A percentile compares a stretch with the other conserved stretches of the same genome.
Evolutionary conservation across 352 stramenopile species (phyloP).

Genomic region (Phytophthora cactorum): DNA sequence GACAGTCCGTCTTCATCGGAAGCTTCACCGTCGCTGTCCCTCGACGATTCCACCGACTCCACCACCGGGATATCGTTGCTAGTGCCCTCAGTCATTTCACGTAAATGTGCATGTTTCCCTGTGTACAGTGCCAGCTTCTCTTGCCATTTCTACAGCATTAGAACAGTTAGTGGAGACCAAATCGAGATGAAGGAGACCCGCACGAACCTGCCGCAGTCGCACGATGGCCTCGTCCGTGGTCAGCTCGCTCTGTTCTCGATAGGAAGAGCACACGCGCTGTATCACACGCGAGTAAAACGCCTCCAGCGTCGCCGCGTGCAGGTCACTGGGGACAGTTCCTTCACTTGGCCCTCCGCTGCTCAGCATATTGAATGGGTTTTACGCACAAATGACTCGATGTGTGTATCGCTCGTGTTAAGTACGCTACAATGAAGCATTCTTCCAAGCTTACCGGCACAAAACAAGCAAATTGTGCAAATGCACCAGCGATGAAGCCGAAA

Average conservation of each 20-base stretch:
- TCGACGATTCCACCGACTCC: background rate
- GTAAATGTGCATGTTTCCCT: conserved; percentile 7
- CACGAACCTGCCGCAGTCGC: conserved; percentile 38
- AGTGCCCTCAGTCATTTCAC: background rate
- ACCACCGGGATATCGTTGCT: conserved; percentile 4
- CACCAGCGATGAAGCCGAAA: background rate
- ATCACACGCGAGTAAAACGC: conserved; percentile 71
- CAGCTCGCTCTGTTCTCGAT: conserved; percentile 36
- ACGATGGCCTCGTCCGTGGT: conserved; percentile 17
- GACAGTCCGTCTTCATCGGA: conserved; percentile 12
- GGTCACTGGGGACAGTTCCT: background rate
- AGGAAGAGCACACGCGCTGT: conserved; percentile 55
- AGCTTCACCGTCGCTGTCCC: conserved; percentile 11
- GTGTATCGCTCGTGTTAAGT: conserved; percentile 23
- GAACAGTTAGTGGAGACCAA: background rate
- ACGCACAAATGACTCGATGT: background rate
- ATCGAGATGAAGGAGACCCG: background rate
- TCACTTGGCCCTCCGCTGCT: background rate
- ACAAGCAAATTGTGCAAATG: background rate
- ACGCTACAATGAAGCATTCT: conserved; percentile 2
- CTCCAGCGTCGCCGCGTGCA: conserved; percentile 34
- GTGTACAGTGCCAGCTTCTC: conserved; percentile 47
- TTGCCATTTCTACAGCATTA: conserved; percentile 46
- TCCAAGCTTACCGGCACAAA: too few species aligned
- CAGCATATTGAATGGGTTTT: background rate